Percentiles rank a stretch among this genome's conserved stretches.
These are phyloP conservation scores for Pugionium dolabratum DNA, from an alignment of 345 rosid genomes.

Conservation along the genomic window DNA sequence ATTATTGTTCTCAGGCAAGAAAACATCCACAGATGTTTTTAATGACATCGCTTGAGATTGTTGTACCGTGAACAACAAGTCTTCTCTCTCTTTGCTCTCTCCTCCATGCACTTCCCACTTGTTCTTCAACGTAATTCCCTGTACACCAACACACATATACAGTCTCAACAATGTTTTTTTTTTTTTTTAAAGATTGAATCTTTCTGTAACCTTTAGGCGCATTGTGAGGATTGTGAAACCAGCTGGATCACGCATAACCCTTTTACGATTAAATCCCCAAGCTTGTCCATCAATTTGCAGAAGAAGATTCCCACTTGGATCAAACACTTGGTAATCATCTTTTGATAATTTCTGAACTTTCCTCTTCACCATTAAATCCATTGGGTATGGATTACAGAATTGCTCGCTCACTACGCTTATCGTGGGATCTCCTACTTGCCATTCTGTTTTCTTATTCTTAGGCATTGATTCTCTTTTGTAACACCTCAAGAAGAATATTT, in stretches of 20 bases:
- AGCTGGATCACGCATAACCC: constrained; percentile 62
- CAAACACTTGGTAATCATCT: constrained; percentile 53
- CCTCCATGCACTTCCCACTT: constrained; percentile 65
- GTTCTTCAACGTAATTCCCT: constrained; percentile 51
- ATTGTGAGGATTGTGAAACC: constrained; percentile 68
- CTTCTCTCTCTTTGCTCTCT: constrained; percentile 44
- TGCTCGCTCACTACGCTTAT: constrained; percentile 57
- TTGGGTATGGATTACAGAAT: constrained; percentile 59
- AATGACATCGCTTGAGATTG: constrained; percentile 57
- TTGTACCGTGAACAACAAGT: constrained; percentile 48
- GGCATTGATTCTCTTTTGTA: constrained; percentile 30
- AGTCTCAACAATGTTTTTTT: neutral
- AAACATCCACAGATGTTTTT: constrained; percentile 57
- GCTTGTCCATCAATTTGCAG: constrained; percentile 64
- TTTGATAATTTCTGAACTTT: constrained; percentile 50
- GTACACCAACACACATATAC: neutral
- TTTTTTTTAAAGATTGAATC: neutral
- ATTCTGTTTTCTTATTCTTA: constrained; percentile 36
- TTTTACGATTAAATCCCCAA: constrained; percentile 56
- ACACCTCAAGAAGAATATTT: constrained; percentile 10
- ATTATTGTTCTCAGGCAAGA: constrained; percentile 42
- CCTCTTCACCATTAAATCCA: constrained; percentile 62
- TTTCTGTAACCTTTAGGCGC: constrained; percentile 58
- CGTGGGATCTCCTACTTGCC: constrained; percentile 47
- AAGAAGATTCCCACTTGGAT: constrained; percentile 61